These are phyloP conservation scores for Quercus tomentella DNA, from an alignment of 331 rosid species.

Conservation along the genomic window DNA sequence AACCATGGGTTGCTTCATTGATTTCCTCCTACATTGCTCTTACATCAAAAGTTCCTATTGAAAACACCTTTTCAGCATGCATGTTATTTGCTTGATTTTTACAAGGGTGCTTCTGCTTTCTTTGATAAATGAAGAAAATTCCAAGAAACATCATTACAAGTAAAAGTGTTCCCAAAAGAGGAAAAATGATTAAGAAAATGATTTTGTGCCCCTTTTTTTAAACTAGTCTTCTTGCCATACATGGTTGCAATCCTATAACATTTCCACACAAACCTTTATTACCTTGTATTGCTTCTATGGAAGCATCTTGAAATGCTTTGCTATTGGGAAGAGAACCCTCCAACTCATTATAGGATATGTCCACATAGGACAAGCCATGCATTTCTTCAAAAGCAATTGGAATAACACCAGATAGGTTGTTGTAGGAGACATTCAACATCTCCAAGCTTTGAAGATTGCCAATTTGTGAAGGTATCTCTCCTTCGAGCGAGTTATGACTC, in stretches of 20 bases:
- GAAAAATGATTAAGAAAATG: background rate
- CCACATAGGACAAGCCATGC: fast-evolving
- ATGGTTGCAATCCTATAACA: background rate
- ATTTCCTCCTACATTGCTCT: no score
- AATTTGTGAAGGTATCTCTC: no score
- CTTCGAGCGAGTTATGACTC: no score
- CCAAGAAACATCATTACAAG: background rate
- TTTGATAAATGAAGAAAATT: background rate
- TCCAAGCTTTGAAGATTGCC: no score
- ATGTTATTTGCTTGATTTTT: background rate
- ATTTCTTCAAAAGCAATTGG: no score
- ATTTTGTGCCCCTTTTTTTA: background rate
- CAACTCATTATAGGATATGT: no score
- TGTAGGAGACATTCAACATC: no score
- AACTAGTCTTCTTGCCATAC: background rate
- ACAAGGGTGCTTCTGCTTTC: background rate
- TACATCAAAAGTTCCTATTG: no score
- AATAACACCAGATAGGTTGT: no score
- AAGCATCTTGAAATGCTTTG: background rate
- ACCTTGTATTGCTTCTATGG: background rate
- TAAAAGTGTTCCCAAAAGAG: background rate
- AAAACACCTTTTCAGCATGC: no score
- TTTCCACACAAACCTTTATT: background rate
- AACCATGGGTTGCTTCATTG: no score
- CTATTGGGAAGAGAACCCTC: no score